These are phyloP conservation scores for Flaveria floridana DNA, from an alignment of 140 eudicot species.

Conservation along the genomic window DNA sequence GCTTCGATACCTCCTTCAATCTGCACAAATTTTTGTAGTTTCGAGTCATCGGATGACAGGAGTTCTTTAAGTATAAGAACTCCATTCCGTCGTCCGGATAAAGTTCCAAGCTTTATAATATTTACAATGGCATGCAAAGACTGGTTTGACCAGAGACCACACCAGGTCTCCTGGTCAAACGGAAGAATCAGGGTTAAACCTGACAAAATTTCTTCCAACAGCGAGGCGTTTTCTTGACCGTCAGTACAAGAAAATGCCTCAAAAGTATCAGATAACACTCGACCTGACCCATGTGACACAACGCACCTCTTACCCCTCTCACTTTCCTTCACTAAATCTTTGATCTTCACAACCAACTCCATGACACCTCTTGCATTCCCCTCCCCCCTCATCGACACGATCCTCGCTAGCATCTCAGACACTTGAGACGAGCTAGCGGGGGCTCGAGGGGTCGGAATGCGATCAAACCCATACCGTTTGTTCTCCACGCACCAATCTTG, in stretches of 20 bases:
- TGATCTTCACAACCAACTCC: slow-evolving; percentile 44
- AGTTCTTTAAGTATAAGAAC: slow-evolving; percentile 46
- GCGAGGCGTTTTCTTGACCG: slow-evolving; percentile 24
- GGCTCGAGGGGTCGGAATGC: slow-evolving; percentile 62
- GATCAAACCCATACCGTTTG: slow-evolving; percentile 50
- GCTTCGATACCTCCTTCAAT: slow-evolving; percentile 57
- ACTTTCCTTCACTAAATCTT: slow-evolving; percentile 46
- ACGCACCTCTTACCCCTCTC: slow-evolving; percentile 53
- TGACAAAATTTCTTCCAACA: slow-evolving; percentile 49
- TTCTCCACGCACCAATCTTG: slow-evolving; percentile 74
- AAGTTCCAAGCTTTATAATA: slow-evolving; percentile 46
- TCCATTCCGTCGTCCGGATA: slow-evolving; percentile 52
- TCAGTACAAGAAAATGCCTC: slow-evolving; percentile 40
- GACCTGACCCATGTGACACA: slow-evolving; percentile 38
- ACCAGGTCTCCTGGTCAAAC: slow-evolving; percentile 39
- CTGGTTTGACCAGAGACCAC: slow-evolving; percentile 38
- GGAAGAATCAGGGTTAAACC: slow-evolving; percentile 43
- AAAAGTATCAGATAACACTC: slow-evolving; percentile 39
- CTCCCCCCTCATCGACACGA: slow-evolving; percentile 29
- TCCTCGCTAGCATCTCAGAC: slow-evolving; percentile 39
- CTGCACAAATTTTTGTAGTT: slow-evolving; percentile 33
- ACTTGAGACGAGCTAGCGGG: slow-evolving; percentile 53
- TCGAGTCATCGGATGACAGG: slow-evolving; percentile 35
- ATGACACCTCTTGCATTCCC: slow-evolving; percentile 38
- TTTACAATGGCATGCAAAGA: slow-evolving; percentile 44